These are phyloP conservation scores for Trichoderma parareesei DNA, from an alignment of 495 filamentous ascomycete species.

Conservation along the genomic window DNA sequence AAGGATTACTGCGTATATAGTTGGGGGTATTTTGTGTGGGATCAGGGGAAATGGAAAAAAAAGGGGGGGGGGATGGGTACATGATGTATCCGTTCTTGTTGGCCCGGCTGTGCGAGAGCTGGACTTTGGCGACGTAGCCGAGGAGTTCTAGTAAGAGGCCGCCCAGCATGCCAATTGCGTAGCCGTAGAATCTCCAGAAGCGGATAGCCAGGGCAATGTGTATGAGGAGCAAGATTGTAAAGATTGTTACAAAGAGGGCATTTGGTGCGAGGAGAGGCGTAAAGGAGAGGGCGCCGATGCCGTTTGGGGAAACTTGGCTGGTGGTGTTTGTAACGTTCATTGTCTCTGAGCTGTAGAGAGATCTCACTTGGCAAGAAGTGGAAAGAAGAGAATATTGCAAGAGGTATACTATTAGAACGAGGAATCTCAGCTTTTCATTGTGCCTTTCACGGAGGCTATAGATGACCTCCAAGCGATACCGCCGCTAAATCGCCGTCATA, in stretches of 20 bases:
- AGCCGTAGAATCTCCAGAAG: background rate
- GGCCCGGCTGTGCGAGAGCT: background rate
- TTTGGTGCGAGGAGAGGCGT: background rate
- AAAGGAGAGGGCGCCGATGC: background rate
- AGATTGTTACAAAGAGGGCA: background rate
- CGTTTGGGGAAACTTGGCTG: background rate
- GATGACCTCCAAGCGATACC: background rate
- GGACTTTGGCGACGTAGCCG: background rate
- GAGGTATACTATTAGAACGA: background rate
- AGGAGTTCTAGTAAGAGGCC: background rate
- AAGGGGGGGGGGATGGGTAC: background rate
- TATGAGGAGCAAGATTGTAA: background rate
- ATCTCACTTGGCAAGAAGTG: too few species aligned
- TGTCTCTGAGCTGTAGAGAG: background rate
- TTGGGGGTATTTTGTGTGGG: too few species aligned
- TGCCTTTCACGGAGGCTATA: too few species aligned
- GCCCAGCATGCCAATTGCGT: background rate
- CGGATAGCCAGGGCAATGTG: background rate
- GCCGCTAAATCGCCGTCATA: background rate
- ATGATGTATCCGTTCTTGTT: constrained; percentile 4
- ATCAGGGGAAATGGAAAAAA: background rate
- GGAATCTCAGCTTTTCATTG: background rate
- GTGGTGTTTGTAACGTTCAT: background rate
- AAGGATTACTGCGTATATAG: too few species aligned
- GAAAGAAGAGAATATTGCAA: too few species aligned